These are phyloP conservation scores for Paecilomyces dactylethromorphus DNA, from an alignment of 2,329 filamentous ascomycete species.

Conservation along the genomic window DNA sequence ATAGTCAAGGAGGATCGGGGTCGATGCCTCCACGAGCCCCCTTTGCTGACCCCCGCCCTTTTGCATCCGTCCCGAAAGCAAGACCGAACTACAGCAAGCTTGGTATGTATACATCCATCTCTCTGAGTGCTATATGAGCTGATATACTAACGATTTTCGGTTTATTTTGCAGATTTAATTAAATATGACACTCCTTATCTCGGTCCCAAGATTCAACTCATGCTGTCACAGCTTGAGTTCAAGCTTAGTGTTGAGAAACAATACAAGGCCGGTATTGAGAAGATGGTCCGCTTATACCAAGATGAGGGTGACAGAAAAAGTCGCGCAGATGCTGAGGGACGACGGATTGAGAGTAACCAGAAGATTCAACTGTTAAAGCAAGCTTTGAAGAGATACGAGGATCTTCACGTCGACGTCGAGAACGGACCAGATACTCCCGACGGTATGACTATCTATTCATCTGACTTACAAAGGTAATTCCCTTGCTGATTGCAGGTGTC, in stretches of 20 bases:
- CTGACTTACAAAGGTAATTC: background rate
- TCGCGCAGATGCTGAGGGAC: conserved; percentile 81
- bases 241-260: conserved; percentile 98
- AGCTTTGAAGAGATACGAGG: conserved; percentile 92
- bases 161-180: conserved; percentile 69
- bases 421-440: conserved; percentile 65
- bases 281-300: conserved; percentile 96
- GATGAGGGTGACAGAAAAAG: conserved; percentile 98
- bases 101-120: conserved; percentile 51
- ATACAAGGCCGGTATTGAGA: conserved; percentile 97
- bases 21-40: conserved; percentile 77
- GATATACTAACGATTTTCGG: background rate
- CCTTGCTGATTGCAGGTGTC: conserved; percentile 20
- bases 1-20: conserved; percentile 58
- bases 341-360: conserved; percentile 90
- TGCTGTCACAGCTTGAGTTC: conserved; percentile 97
- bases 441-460: conserved; percentile 50
- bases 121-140: background rate
- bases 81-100: conserved; percentile 93
- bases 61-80: conserved; percentile 61
- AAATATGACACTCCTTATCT: conserved; percentile 97
- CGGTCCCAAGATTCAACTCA: conserved; percentile 94
- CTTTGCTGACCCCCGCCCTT: conserved; percentile 66
- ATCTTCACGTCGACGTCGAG: conserved; percentile 91
- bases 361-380: conserved; percentile 96